Evolutionary conservation across 2,329 filamentous ascomycete species (phyloP), one percentile per base, ranked within the genome.

Genomic region (Pyrenophora teres): DNA sequence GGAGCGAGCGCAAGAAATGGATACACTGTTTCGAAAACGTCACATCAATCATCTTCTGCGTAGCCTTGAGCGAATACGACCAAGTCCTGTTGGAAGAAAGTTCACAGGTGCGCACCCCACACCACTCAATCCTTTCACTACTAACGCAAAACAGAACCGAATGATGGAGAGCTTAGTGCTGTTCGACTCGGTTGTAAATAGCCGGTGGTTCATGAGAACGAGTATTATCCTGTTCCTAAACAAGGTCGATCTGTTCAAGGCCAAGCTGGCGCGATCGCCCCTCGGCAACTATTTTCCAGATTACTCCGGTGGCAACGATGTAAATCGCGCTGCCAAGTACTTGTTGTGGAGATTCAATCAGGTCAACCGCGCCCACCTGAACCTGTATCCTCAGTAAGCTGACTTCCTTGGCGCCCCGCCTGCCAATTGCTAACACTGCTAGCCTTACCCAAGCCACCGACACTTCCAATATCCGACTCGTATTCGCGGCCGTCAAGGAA

Each of bases 11-110:
- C 57, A 99, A 99, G 81, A 99, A 99, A 79, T 99, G 94, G 94
- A 99, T 99, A 71, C 94, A 99, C 78, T 99, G 94, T 79, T 99
- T 99, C 75, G 94, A 99, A 76, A 97, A 97, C 67, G 94, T 99
- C 67, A 99, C 94, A 37, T 97, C 94, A 3, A 99, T 99, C 75
- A 99, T 99, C 64, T 99, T 99, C 77, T 99, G 94, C 71, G 94
- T 99, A 56, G 94, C 94, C 13, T 79, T 99, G 64, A 97, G 92
- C 78, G 94, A 99, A 77, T 99, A 99, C 74, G 94, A 99, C 70
- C 94, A 99, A 77, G 93, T 97, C 4, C 80, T 99, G 46, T 81
- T 99, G 35, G 94, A 99, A 77, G 94, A 97, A 77, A 96, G 90
- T 76, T 97, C 93, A 71, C 94, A 97, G 82, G 92, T 94, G 83